Percentiles rank a stretch among this genome's conserved stretches.
Evolutionary conservation across 345 rosid species (phyloP).

Genomic region (Ricinus communis): DNA sequence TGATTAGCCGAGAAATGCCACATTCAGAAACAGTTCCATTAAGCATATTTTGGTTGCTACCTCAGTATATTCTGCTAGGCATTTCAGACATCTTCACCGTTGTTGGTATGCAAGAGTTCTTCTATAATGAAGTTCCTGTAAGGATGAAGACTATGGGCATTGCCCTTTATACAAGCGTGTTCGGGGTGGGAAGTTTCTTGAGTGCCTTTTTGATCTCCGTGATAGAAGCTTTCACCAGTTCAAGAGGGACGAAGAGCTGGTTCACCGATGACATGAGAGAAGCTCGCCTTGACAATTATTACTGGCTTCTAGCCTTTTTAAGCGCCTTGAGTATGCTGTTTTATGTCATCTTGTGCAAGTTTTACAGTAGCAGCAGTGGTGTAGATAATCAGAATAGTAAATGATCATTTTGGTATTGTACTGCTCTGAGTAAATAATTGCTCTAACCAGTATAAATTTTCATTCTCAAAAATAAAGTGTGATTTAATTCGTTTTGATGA

Average conservation of each 20-base stretch:
- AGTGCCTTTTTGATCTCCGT: slow-evolving; percentile 71
- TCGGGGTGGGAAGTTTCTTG: slow-evolving; percentile 88
- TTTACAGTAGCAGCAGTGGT: slow-evolving; percentile 41
- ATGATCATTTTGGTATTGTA: not conserved
- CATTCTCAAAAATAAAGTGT: too few species aligned
- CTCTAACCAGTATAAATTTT: too few species aligned
- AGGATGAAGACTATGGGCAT: slow-evolving; percentile 92
- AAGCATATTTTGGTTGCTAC: slow-evolving; percentile 82
- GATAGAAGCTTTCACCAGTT: slow-evolving; percentile 47
- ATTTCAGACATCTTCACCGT: slow-evolving; percentile 91
- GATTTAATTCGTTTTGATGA: too few species aligned
- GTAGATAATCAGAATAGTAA: slow-evolving; percentile 24
- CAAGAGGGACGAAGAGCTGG: slow-evolving; percentile 58
- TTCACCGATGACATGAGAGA: slow-evolving; percentile 87
- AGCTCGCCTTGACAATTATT: slow-evolving; percentile 68
- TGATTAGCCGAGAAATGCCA: slow-evolving; percentile 30
- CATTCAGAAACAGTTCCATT: slow-evolving; percentile 35
- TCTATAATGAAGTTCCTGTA: slow-evolving; percentile 80
- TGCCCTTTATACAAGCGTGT: slow-evolving; percentile 84
- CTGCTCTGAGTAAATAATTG: too few species aligned
- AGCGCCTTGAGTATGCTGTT: slow-evolving; percentile 58
- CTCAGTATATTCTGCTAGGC: slow-evolving; percentile 83
- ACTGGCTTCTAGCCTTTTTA: slow-evolving; percentile 68
- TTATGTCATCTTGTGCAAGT: slow-evolving; percentile 58
- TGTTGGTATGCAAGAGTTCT: slow-evolving; percentile 97